A percentile compares a stretch with the other conserved stretches of the same genome.
phyloP scores from a whole-genome alignment of 1,139 yeast genomes.

The Geotrichum klebahnii region DNA sequence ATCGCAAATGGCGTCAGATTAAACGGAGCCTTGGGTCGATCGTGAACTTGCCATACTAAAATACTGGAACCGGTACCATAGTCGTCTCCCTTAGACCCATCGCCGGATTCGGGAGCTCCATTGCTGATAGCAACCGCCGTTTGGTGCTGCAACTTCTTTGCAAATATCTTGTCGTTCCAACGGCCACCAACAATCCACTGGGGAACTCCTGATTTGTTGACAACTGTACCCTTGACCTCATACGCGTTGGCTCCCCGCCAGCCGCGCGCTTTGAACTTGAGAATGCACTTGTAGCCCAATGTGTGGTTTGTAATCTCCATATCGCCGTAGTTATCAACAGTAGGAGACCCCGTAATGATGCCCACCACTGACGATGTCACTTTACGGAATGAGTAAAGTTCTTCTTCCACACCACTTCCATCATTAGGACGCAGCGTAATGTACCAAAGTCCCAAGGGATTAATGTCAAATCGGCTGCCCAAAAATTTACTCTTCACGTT shows the following conservation, averaged over 20 bases:
- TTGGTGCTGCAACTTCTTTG: slow-evolving; percentile 48
- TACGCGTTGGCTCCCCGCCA: slow-evolving; percentile 93
- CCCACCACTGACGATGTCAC: slow-evolving; percentile 93
- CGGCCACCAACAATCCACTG: slow-evolving; percentile 79
- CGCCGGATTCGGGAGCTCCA: slow-evolving; percentile 23
- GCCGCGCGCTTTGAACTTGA: slow-evolving; percentile 85
- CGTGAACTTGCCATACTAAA: slow-evolving; percentile 82
- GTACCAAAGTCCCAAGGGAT: slow-evolving; percentile 91
- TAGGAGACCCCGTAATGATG: slow-evolving; percentile 88
- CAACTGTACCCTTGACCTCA: slow-evolving; percentile 79
- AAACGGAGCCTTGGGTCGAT: slow-evolving; percentile 82
- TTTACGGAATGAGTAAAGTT: slow-evolving; percentile 86
- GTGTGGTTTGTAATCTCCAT: slow-evolving; percentile 82
- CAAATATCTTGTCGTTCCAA: slow-evolving; percentile 87
- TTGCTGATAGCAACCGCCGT: slow-evolving; percentile 23
- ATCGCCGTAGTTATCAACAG: slow-evolving; percentile 89
- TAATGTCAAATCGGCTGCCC: slow-evolving; percentile 91
- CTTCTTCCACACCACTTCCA: slow-evolving; percentile 52
- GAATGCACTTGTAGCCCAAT: slow-evolving; percentile 75
- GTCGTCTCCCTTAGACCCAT: slow-evolving; percentile 26
- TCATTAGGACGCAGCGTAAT: slow-evolving; percentile 71
- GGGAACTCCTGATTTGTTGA: slow-evolving; percentile 47
- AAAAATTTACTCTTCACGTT: slow-evolving; percentile 84
- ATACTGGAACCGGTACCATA: slow-evolving; percentile 40
- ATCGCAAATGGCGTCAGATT: slow-evolving; percentile 88